phyloP scores from a whole-genome alignment of 2,329 filamentous ascomycete genomes.

The Chaetomiaceae sp. region DNA sequence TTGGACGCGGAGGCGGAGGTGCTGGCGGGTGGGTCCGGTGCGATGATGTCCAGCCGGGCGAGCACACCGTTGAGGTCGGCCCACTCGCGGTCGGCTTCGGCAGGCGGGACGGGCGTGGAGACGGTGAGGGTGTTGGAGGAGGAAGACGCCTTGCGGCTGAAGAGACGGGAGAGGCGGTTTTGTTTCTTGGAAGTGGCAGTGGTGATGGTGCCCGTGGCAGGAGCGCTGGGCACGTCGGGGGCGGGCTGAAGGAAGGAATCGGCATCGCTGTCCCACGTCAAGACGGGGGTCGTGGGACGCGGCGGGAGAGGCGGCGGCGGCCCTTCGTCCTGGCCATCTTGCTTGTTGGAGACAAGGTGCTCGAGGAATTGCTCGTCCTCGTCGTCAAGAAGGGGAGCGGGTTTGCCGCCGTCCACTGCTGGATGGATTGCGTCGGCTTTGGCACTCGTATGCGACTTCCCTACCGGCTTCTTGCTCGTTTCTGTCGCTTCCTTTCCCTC shows the following conservation, averaged over 20 bases:
- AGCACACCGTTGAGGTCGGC: conserved; percentile 77
- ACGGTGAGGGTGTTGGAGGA: conserved; percentile 29
- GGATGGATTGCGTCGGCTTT: neutral
- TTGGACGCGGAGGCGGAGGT: neutral
- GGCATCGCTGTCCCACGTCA: conserved; percentile 42
- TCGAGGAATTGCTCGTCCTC: conserved; percentile 56
- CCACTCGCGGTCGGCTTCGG: conserved; percentile 41
- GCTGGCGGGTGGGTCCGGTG: conserved; percentile 41
- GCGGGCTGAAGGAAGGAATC: conserved; percentile 30
- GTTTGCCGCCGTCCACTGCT: neutral
- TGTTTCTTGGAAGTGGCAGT: conserved; percentile 29
- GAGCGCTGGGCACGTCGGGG: conserved; percentile 13
- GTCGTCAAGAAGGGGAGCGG: conserved; percentile 43
- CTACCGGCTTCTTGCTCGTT: conserved; percentile 34
- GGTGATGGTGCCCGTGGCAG: conserved; percentile 26
- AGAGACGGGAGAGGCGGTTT: conserved; percentile 37
- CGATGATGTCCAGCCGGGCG: conserved; percentile 67
- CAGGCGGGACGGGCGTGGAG: conserved; percentile 15
- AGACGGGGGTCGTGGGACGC: conserved; percentile 43
- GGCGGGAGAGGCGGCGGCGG: conserved; percentile 50
- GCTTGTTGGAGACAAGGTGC: conserved; percentile 39
- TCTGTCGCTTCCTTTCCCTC: conserved; percentile 34
- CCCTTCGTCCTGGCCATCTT: conserved; percentile 35
- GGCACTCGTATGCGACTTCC: conserved; percentile 21
- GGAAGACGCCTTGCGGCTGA: conserved; percentile 19